These are phyloP conservation scores for Neofusicoccum umdonicola DNA, from an alignment of 2,329 filamentous ascomycete genomes.

Conservation along the genomic window DNA sequence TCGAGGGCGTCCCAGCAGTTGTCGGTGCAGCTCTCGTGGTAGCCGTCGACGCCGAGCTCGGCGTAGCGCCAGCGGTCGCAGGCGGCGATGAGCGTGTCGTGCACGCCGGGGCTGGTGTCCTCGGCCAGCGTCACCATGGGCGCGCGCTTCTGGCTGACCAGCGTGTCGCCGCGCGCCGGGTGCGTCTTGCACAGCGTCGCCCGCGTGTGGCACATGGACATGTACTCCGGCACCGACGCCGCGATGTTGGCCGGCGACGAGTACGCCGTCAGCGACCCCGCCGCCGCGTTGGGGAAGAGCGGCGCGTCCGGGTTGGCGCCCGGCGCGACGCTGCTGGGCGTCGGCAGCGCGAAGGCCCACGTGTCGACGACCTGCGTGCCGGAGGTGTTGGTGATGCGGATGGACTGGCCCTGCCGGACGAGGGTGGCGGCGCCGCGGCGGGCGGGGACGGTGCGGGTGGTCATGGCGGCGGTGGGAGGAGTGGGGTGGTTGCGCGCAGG, in stretches of 20 bases:
- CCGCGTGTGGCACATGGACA: constrained; percentile 47
- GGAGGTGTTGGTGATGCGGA: constrained; percentile 52
- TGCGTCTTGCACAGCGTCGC: constrained; percentile 33
- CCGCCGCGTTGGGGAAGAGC: constrained; percentile 37
- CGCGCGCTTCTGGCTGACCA: constrained; percentile 46
- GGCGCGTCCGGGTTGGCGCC: neutral
- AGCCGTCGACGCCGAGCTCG: constrained; percentile 43
- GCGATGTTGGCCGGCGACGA: constrained; percentile 39
- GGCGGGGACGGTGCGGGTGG: constrained; percentile 46
- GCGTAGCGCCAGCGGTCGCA: constrained; percentile 47
- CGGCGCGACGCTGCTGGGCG: neutral
- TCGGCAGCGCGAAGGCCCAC: constrained; percentile 48
- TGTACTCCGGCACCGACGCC: constrained; percentile 41
- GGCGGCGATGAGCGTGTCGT: constrained; percentile 49
- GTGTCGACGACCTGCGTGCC: constrained; percentile 51
- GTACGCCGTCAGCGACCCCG: constrained; percentile 47
- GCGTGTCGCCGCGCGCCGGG: constrained; percentile 33
- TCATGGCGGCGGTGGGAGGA: neutral
- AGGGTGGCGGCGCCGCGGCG: constrained; percentile 51
- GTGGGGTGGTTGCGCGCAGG: neutral
- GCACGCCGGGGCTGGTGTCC: constrained; percentile 45
- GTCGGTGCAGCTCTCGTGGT: constrained; percentile 46
- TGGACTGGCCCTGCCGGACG: constrained; percentile 48
- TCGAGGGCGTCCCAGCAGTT: constrained; percentile 19
- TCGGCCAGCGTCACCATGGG: constrained; percentile 48